Percentiles rank a stretch among this genome's conserved stretches.
These are phyloP conservation scores for Phytophthora brassicae DNA, from an alignment of 352 stramenopile genomes.

Conservation along the genomic window DNA sequence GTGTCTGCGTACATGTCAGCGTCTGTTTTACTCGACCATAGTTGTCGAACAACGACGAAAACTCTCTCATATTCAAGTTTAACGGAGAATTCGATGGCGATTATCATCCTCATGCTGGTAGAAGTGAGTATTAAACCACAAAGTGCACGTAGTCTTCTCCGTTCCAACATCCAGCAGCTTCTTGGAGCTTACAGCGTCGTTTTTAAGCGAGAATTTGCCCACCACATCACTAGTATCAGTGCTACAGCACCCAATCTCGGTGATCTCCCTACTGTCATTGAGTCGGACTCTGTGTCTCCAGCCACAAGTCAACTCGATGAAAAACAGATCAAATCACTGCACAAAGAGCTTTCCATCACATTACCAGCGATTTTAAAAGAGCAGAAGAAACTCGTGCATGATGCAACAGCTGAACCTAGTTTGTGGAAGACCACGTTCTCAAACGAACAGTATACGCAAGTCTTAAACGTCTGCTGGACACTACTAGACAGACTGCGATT, in stretches of 20 bases:
- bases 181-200: conserved; percentile 43
- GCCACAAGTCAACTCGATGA: conserved; percentile 18
- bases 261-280: conserved; percentile 16
- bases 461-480: conserved; percentile 47
- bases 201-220: conserved; percentile 49
- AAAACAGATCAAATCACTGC: conserved; percentile 36
- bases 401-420: conserved; percentile 50
- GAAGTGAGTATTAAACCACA: conserved; percentile 50
- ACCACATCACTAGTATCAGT: conserved; percentile 44
- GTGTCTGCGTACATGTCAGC: conserved; percentile 70
- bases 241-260: conserved; percentile 10
- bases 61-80: conserved; percentile 59
- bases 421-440: conserved; percentile 63
- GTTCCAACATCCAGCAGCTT: conserved; percentile 56
- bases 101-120: conserved; percentile 65
- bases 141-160: conserved; percentile 53
- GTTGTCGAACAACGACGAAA: conserved; percentile 30
- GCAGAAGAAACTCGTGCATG: conserved; percentile 53
- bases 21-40: conserved; percentile 57
- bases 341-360: conserved; percentile 38
- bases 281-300: conserved; percentile 7
- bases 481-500: conserved; percentile 59
- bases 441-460: conserved; percentile 48
- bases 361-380: conserved; percentile 44
- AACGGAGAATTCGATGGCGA: conserved; percentile 68